Evolutionary conservation across 1,284 basidiomycete species (phyloP).

Genomic region (Sporisorium graminicola): DNA sequence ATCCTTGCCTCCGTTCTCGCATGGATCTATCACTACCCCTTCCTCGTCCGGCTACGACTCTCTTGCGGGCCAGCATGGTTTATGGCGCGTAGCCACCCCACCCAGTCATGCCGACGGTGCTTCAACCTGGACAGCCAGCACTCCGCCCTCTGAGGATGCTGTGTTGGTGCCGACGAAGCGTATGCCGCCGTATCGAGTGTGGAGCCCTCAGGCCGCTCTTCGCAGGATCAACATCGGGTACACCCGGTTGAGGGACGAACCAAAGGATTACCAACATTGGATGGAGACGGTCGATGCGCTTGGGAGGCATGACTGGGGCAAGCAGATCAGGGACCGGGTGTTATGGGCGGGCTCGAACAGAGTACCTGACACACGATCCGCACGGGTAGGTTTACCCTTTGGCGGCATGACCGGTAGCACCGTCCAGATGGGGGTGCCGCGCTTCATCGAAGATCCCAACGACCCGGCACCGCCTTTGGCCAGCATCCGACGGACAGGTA

Average conservation of each 20-base stretch:
- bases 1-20: too few species aligned
- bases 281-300: not conserved
- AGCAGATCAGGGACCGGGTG: not conserved
- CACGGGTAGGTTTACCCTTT: not conserved
- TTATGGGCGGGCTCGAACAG: conserved; percentile 13
- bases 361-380: not conserved
- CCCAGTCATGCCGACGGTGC: too few species aligned
- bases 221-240: conserved; percentile 8
- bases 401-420: conserved; percentile 7
- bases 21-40: too few species aligned
- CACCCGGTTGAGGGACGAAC: not conserved
- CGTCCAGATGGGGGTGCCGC: not conserved
- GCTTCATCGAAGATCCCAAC: conserved; percentile 1
- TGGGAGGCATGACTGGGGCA: not conserved
- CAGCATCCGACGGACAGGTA: not conserved
- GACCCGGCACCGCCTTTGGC: conserved; percentile 7
- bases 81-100: too few species aligned
- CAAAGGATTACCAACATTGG: not conserved
- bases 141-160: too few species aligned
- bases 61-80: too few species aligned
- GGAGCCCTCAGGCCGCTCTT: not conserved
- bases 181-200: conserved; percentile 19
- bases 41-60: too few species aligned
- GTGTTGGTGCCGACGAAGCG: too few species aligned
- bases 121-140: too few species aligned